These are phyloP conservation scores for Lobosporangium transversale DNA, from an alignment of 192 early-diverging fungal genomes.

Conservation along the genomic window DNA sequence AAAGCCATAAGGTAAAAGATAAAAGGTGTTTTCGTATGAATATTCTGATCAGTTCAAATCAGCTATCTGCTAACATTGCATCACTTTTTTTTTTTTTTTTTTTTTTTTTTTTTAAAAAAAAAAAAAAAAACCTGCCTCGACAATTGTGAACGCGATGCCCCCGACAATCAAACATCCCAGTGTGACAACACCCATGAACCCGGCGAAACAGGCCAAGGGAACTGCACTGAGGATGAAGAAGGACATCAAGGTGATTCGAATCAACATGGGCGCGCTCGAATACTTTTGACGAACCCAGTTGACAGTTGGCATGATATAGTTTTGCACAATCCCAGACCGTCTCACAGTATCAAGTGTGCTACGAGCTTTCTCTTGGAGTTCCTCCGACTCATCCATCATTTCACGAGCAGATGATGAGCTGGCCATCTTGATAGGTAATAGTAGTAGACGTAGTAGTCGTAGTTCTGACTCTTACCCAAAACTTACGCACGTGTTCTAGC, in stretches of 20 bases:
- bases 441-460: too few species aligned
- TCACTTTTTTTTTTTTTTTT: too few species aligned
- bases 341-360: slow-evolving; percentile 2
- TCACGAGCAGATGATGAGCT: slow-evolving; percentile 8
- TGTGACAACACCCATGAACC: slow-evolving; percentile 28
- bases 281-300: slow-evolving; percentile 5
- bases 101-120: too few species aligned
- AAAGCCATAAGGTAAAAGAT: not conserved
- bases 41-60: too few species aligned
- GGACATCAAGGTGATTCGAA: slow-evolving; percentile 8
- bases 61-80: too few species aligned
- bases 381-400: slow-evolving; percentile 7
- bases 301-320: slow-evolving; percentile 10
- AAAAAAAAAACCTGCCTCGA: slow-evolving; percentile 22
- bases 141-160: slow-evolving; percentile 14
- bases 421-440: slow-evolving; percentile 1
- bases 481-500: too few species aligned
- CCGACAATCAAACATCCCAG: slow-evolving; percentile 23
- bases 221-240: slow-evolving; percentile 19
- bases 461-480: too few species aligned
- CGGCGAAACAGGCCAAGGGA: slow-evolving; percentile 21
- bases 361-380: slow-evolving; percentile 16
- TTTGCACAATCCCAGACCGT: slow-evolving; percentile 11
- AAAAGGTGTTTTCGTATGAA: too few species aligned
- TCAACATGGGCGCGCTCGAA: not conserved